Conservation (phyloP, 768 basidiomycete genomes). For the Mycena maculata region DNA sequence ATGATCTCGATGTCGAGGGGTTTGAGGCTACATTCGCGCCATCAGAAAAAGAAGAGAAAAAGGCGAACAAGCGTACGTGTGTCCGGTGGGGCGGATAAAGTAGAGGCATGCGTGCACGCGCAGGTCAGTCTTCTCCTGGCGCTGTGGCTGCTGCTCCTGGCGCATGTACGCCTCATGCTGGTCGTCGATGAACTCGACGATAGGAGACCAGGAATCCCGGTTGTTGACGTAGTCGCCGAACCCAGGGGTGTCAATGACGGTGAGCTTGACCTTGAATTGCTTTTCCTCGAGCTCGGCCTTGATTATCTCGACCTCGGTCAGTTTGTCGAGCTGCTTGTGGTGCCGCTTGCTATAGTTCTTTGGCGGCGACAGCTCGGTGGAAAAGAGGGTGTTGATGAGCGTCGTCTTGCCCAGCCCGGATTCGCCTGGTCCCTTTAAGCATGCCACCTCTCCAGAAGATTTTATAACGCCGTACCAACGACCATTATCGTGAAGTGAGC, state of each 20-base stretch:
- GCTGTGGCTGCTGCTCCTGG: conserved; percentile 99
- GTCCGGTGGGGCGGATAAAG: conserved; percentile 96
- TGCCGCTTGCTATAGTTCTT: conserved; percentile 93
- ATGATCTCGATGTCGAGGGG: conserved; percentile 99
- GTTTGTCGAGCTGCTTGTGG: conserved; percentile 97
- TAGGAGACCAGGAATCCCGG: conserved; percentile 97
- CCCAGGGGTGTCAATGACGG: conserved; percentile 98
- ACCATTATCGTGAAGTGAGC: conserved; percentile 99
- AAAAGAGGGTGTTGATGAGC: conserved; percentile 98
- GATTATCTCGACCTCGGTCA: conserved; percentile 98
- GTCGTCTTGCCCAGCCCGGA: conserved; percentile 98
- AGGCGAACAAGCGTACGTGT: conserved; percentile 75
- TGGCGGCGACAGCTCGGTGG: conserved; percentile 91
- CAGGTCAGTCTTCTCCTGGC: conserved; percentile 93
- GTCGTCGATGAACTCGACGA: conserved; percentile 98
- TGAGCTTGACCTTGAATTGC: conserved; percentile 99
- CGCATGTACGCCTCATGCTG: conserved; percentile 96
- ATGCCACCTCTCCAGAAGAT: background rate
- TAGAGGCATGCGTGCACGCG: conserved; percentile 97
- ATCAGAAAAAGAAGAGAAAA: conserved; percentile 6
- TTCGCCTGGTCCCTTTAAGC: conserved; percentile 70
- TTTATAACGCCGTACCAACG: conserved; percentile 73
- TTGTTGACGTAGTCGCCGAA: conserved; percentile 99
- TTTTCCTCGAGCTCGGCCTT: conserved; percentile 99
- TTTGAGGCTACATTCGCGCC: conserved; percentile 71